Evolutionary conservation across 2,329 filamentous ascomycete species (phyloP), one percentile per base, ranked within the genome.

Genomic region (Colletotrichum brevisporum): DNA sequence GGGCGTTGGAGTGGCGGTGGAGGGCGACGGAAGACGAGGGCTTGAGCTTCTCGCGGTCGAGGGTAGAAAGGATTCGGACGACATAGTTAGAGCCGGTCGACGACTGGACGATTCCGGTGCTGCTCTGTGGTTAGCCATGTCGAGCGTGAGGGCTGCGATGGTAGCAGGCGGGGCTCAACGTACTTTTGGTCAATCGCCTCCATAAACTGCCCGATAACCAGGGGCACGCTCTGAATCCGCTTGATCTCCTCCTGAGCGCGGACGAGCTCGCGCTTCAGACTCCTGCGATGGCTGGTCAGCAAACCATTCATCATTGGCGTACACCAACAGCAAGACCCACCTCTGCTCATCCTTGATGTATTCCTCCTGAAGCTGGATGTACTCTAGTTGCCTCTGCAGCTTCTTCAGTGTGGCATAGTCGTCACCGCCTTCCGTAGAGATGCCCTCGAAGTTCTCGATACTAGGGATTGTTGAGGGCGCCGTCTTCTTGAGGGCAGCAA

Each of bases 341-440:
- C 94, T 91, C 85, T 99, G 96, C 87, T 99, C 96, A 90, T 99
- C 96, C 86, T 99, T 99, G 90, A 99, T 99, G 83, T 99, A 99
- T 81, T 99, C 96, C 83, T 99, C 96, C 84, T 99, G 96, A 76
- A 99, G 88, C 83, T 98, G 94, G 80, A 98, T 97, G 75, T 88
- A 98, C 91, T 99, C 96, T 75, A 98, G 85, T 85, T 98, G 95
- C 80, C 95, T 89, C 83, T 99, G 95, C 73, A 98, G 90, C 86
- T 97, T 96, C 88, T 99, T 99, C 82, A 98, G 88, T 48, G 92
- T 94, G 60, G 93, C 94, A 82, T 99, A 99, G 80, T 98, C 95
- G 81, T 98, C 95, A 73, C 90, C 93, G 57, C 91, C 91, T 77
- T 97, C 94, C 64, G 89, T 90, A 16, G 90, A 88, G 71, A 94